Evolutionary conservation across 768 basidiomycete genomes (phyloP).

Genomic region (Boletus huronensis): DNA sequence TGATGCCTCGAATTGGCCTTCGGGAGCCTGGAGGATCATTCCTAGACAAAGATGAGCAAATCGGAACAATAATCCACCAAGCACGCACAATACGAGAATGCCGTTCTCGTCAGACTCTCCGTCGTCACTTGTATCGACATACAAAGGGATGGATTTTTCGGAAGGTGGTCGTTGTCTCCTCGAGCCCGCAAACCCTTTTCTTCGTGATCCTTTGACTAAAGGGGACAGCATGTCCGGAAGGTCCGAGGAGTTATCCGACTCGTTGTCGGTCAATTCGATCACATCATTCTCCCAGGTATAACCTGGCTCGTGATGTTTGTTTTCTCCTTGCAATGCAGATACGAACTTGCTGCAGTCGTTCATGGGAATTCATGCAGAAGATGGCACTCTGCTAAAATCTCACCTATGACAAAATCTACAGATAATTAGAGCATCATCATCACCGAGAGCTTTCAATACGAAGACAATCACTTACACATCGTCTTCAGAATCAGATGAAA

Average conservation of each 20-base stretch:
- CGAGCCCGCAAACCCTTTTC: neutral
- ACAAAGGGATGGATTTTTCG: slow-evolving; percentile 19
- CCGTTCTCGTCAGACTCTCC: slow-evolving; percentile 33
- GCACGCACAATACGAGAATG: slow-evolving; percentile 39
- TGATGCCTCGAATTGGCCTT: slow-evolving; percentile 39
- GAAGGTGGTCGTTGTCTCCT: slow-evolving; percentile 7
- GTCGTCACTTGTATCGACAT: slow-evolving; percentile 32
- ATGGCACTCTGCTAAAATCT: neutral
- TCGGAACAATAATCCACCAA: neutral
- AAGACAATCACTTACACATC: slow-evolving; percentile 30
- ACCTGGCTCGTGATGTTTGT: neutral
- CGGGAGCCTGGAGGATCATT: slow-evolving; percentile 50
- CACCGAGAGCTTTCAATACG: neutral
- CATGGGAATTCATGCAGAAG: neutral
- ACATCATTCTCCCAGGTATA: slow-evolving; percentile 14
- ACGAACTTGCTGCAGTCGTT: slow-evolving; percentile 3
- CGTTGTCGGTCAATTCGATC: slow-evolving; percentile 32
- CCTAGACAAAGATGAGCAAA: slow-evolving; percentile 18
- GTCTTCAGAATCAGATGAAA: slow-evolving; percentile 48
- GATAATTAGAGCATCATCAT: neutral
- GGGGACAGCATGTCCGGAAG: slow-evolving; percentile 26
- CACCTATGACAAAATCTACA: slow-evolving; percentile 16
- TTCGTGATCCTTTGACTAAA: slow-evolving; percentile 15
- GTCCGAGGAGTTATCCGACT: slow-evolving; percentile 17
- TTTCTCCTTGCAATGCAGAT: neutral